phyloP scores from a whole-genome alignment of 2,329 filamentous ascomycete species.

The Pleoardoris graminearum region DNA sequence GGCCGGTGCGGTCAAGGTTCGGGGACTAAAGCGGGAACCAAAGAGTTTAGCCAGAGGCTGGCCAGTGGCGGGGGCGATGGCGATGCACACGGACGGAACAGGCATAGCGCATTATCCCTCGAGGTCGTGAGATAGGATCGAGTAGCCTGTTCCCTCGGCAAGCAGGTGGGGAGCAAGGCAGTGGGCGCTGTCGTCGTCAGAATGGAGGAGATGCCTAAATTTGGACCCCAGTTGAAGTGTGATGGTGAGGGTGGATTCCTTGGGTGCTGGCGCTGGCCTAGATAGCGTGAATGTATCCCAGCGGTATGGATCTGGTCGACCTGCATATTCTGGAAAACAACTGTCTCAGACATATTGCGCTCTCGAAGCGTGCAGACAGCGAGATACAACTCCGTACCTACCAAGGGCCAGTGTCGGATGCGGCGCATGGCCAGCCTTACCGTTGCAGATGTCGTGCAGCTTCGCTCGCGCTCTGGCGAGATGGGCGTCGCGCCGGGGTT shows the following conservation, averaged over 20 bases:
- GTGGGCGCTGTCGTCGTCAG: background rate
- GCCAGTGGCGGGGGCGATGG: slow-evolving; percentile 8
- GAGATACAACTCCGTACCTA: slow-evolving; percentile 5
- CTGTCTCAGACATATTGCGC: slow-evolving; percentile 1
- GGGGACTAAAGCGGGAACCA: slow-evolving; percentile 25
- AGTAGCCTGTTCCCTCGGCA: slow-evolving; percentile 1
- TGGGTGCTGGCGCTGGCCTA: background rate
- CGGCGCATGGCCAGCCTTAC: slow-evolving; percentile 3
- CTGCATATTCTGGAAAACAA: background rate
- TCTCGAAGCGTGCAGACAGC: background rate
- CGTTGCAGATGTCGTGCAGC: slow-evolving; percentile 10
- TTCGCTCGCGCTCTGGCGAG: background rate
- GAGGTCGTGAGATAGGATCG: slow-evolving; percentile 4
- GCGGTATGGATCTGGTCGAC: background rate
- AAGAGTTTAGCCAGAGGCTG: slow-evolving; percentile 13
- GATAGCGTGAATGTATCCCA: slow-evolving; percentile 1
- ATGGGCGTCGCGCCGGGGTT: slow-evolving; percentile 13
- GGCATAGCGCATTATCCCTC: slow-evolving; percentile 1
- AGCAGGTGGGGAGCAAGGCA: background rate
- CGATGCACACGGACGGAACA: background rate
- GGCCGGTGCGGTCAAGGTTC: slow-evolving; percentile 7
- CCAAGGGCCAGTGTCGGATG: slow-evolving; percentile 1
- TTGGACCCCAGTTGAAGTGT: background rate
- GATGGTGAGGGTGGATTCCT: background rate
- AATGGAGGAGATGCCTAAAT: background rate